Percentiles rank a stretch among this genome's conserved stretches.
Evolutionary conservation across 805 yeast species (phyloP).

Genomic region (Myxozyma mucilagina): DNA sequence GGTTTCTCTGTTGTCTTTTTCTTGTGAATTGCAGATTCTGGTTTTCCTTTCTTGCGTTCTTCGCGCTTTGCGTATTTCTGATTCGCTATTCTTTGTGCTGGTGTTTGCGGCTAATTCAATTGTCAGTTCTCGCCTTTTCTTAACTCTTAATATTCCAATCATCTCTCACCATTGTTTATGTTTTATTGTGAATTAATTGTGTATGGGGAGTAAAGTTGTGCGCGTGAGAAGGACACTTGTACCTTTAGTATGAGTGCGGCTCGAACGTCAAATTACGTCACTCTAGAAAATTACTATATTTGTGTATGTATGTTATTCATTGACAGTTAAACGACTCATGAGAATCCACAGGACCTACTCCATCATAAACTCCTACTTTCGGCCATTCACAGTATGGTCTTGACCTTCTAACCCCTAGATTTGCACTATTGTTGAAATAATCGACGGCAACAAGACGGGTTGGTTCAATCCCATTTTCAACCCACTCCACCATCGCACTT

Average conservation of each 20-base stretch:
- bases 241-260: too few species aligned
- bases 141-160: background rate
- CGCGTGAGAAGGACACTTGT: too few species aligned
- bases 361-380: background rate
- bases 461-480: slow-evolving; percentile 15
- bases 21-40: slow-evolving; percentile 44
- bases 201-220: too few species aligned
- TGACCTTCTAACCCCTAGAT: background rate
- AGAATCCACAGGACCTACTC: background rate
- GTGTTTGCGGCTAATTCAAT: slow-evolving; percentile 58
- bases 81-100: slow-evolving; percentile 86
- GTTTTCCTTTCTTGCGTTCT: slow-evolving; percentile 74
- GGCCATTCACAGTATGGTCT: background rate
- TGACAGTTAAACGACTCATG: background rate
- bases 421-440: slow-evolving; percentile 6
- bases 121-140: background rate
- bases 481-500: slow-evolving; percentile 13
- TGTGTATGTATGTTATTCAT: background rate
- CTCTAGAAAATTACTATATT: too few species aligned
- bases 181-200: too few species aligned
- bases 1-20: slow-evolving; percentile 41
- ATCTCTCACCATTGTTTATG: too few species aligned
- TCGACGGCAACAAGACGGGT: slow-evolving; percentile 1
- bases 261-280: too few species aligned
- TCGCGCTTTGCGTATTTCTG: slow-evolving; percentile 73